These are phyloP conservation scores for Coemansia sp. DNA, from an alignment of 192 early-diverging fungal species.

Conservation along the genomic window DNA sequence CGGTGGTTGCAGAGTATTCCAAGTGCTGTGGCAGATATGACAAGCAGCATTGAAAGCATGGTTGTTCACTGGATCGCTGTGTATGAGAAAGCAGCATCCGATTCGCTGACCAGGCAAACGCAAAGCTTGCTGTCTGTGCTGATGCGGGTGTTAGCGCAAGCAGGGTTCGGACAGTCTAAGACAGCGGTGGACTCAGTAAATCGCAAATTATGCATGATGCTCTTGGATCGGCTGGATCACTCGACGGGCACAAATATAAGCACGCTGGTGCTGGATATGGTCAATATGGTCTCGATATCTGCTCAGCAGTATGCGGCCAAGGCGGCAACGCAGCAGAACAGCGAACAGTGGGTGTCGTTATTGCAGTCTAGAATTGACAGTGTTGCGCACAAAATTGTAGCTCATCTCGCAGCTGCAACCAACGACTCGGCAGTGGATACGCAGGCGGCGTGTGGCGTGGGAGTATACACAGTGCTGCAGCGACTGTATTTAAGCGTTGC, in stretches of 20 bases:
- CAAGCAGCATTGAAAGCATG: conserved; percentile 1
- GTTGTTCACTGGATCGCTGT: conserved; percentile 18
- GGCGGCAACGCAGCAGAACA: background rate
- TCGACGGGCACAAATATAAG: background rate
- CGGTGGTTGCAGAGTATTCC: conserved; percentile 13
- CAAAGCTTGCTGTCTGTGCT: conserved; percentile 11
- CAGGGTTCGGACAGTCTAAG: conserved; percentile 10
- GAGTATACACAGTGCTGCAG: background rate
- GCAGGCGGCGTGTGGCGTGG: background rate
- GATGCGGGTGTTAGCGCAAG: conserved; percentile 17
- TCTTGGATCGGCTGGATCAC: conserved; percentile 8
- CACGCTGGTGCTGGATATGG: conserved; percentile 15
- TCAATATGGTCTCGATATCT: conserved; percentile 15
- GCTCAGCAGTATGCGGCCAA: conserved; percentile 13
- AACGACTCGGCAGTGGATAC: background rate
- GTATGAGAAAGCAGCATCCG: background rate
- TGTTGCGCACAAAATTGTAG: background rate
- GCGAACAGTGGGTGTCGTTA: conserved; percentile 22
- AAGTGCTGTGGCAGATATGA: conserved; percentile 1
- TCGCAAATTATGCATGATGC: conserved; percentile 17
- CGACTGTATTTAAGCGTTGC: background rate
- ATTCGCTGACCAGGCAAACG: conserved; percentile 5
- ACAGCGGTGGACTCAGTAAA: conserved; percentile 17
- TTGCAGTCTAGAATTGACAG: conserved; percentile 14
- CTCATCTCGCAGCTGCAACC: background rate